Evolutionary conservation across 1,139 yeast genomes (phyloP), one percentile per base, ranked within the genome.

Genomic region (Scheffersomyces lignicola): DNA sequence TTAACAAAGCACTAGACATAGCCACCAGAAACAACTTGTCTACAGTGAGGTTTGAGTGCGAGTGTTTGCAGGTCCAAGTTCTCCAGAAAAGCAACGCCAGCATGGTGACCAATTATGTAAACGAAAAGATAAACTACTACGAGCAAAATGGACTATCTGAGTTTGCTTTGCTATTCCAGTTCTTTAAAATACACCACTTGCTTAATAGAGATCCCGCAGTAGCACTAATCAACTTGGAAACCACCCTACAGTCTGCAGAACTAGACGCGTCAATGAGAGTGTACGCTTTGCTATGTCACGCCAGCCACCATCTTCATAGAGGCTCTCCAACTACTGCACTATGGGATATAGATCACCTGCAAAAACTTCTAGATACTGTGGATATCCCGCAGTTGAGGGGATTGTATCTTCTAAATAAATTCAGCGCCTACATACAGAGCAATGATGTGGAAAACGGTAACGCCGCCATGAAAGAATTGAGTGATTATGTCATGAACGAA

Each of bases 1-100:
- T 65, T n/a, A 56, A 54, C 29, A 55, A 54, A 39, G 73, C 77
- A 2, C 49, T 70, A 2, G 44, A 58, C 1, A 43, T 73, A 4
- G 56, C 75, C 5, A 44, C 51, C 9, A 52, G 73, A 34, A 60
- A 56, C 39, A 41, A 47, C 15, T 39, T 56, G n/a, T 21, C 37
- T 1, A 37, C 38, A 3, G 33, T 54, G 14, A 51, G 53, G 31
- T 52, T 67, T 17, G 49, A 52, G 22, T 44, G 64, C 24, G 70
- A 69, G 33, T 51, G 63, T 31, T 42, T 70, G 17, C 58, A 58
- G 31, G 57, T 62, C 14, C 62, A 58, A 35, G 59, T 73, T 18
- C 51, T 67, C 29, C 59, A 55, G 34, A 48, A 42, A 32, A 40
- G 49, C 2, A 46, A 47, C 32, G 38, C 59, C 11, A 51, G 46